A percentile compares a stretch with the other conserved stretches of the same genome.
phyloP scores from a whole-genome alignment of 345 rosid species.

The Raphanus raphanistrum region DNA sequence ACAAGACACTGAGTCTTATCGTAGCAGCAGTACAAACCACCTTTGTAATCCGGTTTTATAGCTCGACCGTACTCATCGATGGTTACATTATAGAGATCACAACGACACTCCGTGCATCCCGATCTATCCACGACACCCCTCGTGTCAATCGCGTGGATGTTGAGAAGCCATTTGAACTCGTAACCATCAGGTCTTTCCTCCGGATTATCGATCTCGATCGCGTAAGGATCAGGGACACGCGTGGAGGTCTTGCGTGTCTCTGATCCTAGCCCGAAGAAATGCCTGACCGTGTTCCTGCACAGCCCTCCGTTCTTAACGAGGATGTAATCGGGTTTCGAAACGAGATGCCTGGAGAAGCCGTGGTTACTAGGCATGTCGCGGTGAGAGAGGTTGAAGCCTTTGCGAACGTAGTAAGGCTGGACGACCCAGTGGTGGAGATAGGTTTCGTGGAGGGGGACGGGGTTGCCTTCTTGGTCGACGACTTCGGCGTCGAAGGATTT shows the following conservation, averaged over 20 bases:
- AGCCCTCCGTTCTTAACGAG: slow-evolving; percentile 56
- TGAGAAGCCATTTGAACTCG: slow-evolving; percentile 72
- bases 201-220: slow-evolving; percentile 71
- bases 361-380: slow-evolving; percentile 16
- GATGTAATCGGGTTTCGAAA: slow-evolving; percentile 30
- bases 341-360: slow-evolving; percentile 26
- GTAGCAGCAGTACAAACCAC: slow-evolving; percentile 73
- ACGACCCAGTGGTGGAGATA: slow-evolving; percentile 93
- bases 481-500: slow-evolving; percentile 73
- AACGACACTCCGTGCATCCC: slow-evolving; percentile 80
- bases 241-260: slow-evolving; percentile 43
- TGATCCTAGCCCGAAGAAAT: slow-evolving; percentile 79
- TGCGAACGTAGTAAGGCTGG: slow-evolving; percentile 46
- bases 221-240: slow-evolving; percentile 75
- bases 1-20: slow-evolving; percentile 67
- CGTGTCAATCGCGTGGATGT: slow-evolving; percentile 86
- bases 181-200: slow-evolving; percentile 62
- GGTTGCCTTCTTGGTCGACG: slow-evolving; percentile 63
- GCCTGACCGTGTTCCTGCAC: slow-evolving; percentile 54
- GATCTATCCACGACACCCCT: slow-evolving; percentile 66
- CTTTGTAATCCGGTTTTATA: slow-evolving; percentile 57
- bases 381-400: slow-evolving; percentile 27
- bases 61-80: slow-evolving; percentile 50
- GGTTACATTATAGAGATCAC: slow-evolving; percentile 75
- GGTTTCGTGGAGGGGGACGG: slow-evolving; percentile 76